Conservation (phyloP, 805 yeast species). For the Jamesozyma jinghongensis region DNA sequence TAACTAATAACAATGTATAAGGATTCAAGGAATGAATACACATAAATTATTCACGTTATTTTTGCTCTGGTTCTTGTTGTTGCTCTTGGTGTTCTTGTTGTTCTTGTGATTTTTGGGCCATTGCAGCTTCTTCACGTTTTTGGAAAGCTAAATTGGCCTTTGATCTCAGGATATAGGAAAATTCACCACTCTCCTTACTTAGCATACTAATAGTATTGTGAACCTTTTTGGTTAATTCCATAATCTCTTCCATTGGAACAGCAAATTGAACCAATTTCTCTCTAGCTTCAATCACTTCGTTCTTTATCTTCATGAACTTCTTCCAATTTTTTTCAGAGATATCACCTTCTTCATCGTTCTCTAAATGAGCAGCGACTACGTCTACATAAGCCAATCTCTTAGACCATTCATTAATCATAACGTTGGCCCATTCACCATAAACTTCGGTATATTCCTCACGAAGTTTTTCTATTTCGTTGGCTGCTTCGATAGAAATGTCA, state of each 20-base stretch:
- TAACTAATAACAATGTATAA: no score
- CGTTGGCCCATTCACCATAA: slow-evolving; percentile 66
- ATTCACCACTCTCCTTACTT: slow-evolving; percentile 52
- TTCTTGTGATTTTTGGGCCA: slow-evolving; percentile 12
- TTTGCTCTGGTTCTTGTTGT: no score
- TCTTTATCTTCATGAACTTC: slow-evolving; percentile 48
- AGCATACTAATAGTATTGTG: slow-evolving; percentile 39
- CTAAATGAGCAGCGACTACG: slow-evolving; percentile 19
- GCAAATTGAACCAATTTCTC: slow-evolving; percentile 37
- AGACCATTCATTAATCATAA: slow-evolving; percentile 55
- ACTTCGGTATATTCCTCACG: slow-evolving; percentile 49
- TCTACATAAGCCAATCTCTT: slow-evolving; percentile 42
- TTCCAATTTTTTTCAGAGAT: slow-evolving; percentile 50
- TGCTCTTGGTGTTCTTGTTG: slow-evolving; percentile 1
- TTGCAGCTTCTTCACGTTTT: slow-evolving; percentile 33
- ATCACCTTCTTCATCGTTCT: slow-evolving; percentile 23
- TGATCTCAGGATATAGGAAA: slow-evolving; percentile 47
- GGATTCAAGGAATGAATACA: no score
- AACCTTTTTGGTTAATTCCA: slow-evolving; percentile 29
- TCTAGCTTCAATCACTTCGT: slow-evolving; percentile 43
- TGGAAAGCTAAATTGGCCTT: slow-evolving; percentile 52
- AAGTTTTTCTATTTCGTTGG: slow-evolving; percentile 31
- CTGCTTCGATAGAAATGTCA: slow-evolving; percentile 26
- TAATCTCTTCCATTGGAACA: slow-evolving; percentile 3
- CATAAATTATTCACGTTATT: no score